Evolutionary conservation across 331 rosid species (phyloP), one percentile per base, ranked within the genome.

Genomic region (Saraca asoca): DNA sequence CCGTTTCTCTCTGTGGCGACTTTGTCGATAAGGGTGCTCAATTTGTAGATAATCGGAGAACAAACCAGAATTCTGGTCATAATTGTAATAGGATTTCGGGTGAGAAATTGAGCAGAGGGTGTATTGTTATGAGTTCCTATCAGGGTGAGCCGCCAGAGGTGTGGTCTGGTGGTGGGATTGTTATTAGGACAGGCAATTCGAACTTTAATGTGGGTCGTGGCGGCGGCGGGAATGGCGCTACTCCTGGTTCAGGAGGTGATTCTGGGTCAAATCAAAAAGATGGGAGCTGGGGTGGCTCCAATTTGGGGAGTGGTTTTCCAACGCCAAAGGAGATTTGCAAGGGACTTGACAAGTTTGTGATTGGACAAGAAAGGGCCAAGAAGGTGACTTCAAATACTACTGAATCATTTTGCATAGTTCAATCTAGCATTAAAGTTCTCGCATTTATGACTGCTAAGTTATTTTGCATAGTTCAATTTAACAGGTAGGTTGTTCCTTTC

Each of bases 331-430:
- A 90, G 53, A 86, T 93, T 62, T 83, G 90, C 43, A 86, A 81
- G 55, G 98, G 96, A 75, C 96, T 93, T 43, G 98, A 93, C 66
- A 90, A 84, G 76, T 90, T 83, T 64, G 98, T 93, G 12, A 93
- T 93, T 86, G 98, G 98, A 63, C 98, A 93, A 64, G 91, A 86
- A 72, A 84, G 79, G 75, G 97, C 98, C 24, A 93, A 93, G 62
- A 93, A 93, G 96, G 98, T 93, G 35, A 44, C 16, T 14, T 12
- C 57, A 12, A 7, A 7, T 20, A 12, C 50, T 44, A 35, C 9
- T 71, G 19, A 55, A 14, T 66, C 10, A 3, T 58, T 64, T 70
- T 65, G 10, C 13, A 0, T 24, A 24, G 31, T 24, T 24, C 31
- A 24, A 13, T 15, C 15, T 51, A 37, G 35, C 64, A 1, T 42